These are phyloP conservation scores for Decorospora gaudefroyi DNA, from an alignment of 2,329 filamentous ascomycete species.

Conservation along the genomic window DNA sequence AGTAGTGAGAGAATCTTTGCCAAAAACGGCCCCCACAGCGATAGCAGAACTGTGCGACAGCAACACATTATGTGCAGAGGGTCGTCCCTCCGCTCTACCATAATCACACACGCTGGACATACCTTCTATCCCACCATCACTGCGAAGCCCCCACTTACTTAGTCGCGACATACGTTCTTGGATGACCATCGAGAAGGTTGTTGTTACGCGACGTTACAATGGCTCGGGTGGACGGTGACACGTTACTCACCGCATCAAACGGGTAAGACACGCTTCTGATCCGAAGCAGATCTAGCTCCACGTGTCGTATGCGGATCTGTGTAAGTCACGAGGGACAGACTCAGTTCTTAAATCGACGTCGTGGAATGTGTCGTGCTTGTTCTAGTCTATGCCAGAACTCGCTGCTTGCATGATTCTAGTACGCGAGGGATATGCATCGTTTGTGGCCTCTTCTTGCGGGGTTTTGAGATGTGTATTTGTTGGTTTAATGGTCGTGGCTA, in stretches of 20 bases:
- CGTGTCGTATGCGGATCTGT: neutral
- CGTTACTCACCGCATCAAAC: neutral
- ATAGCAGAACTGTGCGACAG: too few relatives aligned
- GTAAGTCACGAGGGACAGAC: neutral
- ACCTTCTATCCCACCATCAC: too few relatives aligned
- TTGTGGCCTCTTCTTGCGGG: neutral
- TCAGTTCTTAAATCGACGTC: neutral
- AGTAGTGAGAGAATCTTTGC: too few relatives aligned
- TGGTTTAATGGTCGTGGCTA: too few relatives aligned
- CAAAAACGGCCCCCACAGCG: too few relatives aligned
- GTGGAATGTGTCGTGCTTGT: constrained; percentile 1
- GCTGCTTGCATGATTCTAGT: neutral
- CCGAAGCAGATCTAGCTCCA: neutral
- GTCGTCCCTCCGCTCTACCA: too few relatives aligned
- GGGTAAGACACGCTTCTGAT: neutral
- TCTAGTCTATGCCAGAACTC: neutral
- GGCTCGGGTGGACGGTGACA: neutral
- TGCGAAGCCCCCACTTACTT: too few relatives aligned
- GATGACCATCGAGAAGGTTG: neutral
- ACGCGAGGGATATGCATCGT: neutral
- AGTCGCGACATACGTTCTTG: too few relatives aligned
- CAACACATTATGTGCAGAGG: too few relatives aligned
- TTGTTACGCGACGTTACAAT: constrained; percentile 1
- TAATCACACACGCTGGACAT: too few relatives aligned
- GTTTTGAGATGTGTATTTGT: too few relatives aligned